Base-by-base conservation (phyloP, 2,329 filamentous ascomycete species). In the Sclerotinia trifoliorum region DNA sequence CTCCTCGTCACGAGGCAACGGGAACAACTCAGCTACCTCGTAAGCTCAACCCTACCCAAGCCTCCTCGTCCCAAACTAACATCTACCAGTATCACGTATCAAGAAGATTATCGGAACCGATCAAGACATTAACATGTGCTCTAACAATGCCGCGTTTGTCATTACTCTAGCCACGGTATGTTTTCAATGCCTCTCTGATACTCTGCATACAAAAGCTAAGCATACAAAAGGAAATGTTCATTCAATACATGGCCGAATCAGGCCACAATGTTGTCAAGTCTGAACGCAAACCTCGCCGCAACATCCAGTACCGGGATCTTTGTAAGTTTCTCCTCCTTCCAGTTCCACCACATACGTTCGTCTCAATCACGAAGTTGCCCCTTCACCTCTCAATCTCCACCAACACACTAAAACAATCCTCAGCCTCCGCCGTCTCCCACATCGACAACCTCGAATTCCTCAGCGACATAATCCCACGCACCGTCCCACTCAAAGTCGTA, bases 371-470 rank as follows among this genome's bases (percentile, higher is more conserved):
- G 5, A 52, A 5, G 3, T 24, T 13, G n/a, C 13, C 24, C n/a
- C 49, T 24, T 32, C 35, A 5, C 19, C 44, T 13, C 24, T 19
- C 24, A 26, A 3, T 11, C 13, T 29, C 26, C 35, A 35, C 35
- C 35, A 35, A 10, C 35, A 35, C n/a, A n/a, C 21, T 17, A 62
- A 68, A 69, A 60, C 58, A 65, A 65, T 67, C n/a, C 13, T 57
- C 56, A 93, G 93, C 94, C 73, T 91, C 88, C 75, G 94, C 95
- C 39, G 90, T 98, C 67, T 87, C 91, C 10, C 90, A 93, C 77
- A 88, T 93, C 71, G 95, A 98, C 79, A 96, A 96, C 78, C 89
- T 99, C 64, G 94, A 99, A 79, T 99, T 99, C 77, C 86, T 99
- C 19, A 85, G 91, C 71, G 95, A 99, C 79, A 87, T 96, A 35